Percentiles rank a stretch among this genome's conserved stretches.
Conservation (phyloP, 768 basidiomycete species). For the Boletales sp. region DNA sequence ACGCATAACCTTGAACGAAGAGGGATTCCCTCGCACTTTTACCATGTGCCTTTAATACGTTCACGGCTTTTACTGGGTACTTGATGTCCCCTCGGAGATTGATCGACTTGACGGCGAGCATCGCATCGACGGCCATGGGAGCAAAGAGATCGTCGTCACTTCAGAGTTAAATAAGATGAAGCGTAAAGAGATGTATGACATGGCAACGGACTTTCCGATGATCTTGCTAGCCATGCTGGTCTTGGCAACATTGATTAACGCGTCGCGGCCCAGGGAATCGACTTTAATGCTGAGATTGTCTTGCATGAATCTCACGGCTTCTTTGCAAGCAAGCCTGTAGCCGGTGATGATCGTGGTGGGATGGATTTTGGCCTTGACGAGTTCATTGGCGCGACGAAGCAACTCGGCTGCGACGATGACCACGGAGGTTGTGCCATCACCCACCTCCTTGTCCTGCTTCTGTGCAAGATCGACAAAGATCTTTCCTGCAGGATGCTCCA, state of each 20-base stretch:
- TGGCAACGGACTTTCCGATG: conserved; percentile 80
- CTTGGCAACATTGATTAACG: conserved; percentile 93
- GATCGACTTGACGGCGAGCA: conserved; percentile 94
- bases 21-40: conserved; percentile 92
- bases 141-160: conserved; percentile 98
- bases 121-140: conserved; percentile 98
- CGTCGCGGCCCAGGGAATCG: conserved; percentile 86
- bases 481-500: conserved; percentile 95
- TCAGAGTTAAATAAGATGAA: conserved; percentile 5
- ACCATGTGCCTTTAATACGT: conserved; percentile 96
- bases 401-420: conserved; percentile 98
- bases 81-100: conserved; percentile 94
- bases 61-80: conserved; percentile 99
- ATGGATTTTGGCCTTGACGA: conserved; percentile 97
- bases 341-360: conserved; percentile 99
- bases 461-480: conserved; percentile 98
- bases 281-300: conserved; percentile 96
- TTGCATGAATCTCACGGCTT: conserved; percentile 97
- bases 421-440: conserved; percentile 98
- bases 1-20: conserved; percentile 92
- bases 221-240: conserved; percentile 99
- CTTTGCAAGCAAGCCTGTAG: conserved; percentile 93
- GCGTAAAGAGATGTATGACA: not conserved
- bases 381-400: conserved; percentile 92
- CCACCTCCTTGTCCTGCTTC: conserved; percentile 99